Evolutionary conservation across 2,329 filamentous ascomycete genomes (phyloP).

Genomic region (Fonsecaea multimorphosa): DNA sequence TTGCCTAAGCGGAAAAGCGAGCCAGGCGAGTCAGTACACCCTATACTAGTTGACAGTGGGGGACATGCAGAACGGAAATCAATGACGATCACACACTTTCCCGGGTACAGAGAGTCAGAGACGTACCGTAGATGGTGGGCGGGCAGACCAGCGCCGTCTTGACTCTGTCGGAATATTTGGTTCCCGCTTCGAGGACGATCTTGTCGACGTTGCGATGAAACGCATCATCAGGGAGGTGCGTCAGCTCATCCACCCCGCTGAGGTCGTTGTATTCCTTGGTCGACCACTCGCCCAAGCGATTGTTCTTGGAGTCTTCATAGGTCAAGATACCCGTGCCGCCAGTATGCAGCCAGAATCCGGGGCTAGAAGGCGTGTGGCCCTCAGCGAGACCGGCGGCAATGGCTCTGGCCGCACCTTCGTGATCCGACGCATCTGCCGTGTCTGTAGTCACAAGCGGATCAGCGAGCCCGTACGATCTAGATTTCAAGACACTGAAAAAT

Average conservation of each 20-base stretch:
- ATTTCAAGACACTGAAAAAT: slow-evolving; percentile 10
- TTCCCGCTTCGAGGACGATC: slow-evolving; percentile 62
- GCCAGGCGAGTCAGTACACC: not conserved
- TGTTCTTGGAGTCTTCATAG: slow-evolving; percentile 48
- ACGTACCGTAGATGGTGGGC: slow-evolving; percentile 65
- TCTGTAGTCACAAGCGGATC: slow-evolving; percentile 23
- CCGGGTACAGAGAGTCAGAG: not conserved
- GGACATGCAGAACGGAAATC: not conserved
- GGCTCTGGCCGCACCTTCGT: slow-evolving; percentile 49
- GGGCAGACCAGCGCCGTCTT: slow-evolving; percentile 69
- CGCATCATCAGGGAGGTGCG: slow-evolving; percentile 51
- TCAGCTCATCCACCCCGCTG: slow-evolving; percentile 50
- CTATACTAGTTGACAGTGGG: not conserved
- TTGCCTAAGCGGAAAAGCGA: slow-evolving; percentile 45
- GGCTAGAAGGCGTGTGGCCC: slow-evolving; percentile 43
- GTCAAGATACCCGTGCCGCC: slow-evolving; percentile 53
- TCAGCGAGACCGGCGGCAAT: slow-evolving; percentile 45
- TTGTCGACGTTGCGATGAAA: slow-evolving; percentile 72
- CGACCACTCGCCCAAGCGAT: slow-evolving; percentile 49
- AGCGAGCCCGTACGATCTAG: slow-evolving; percentile 2
- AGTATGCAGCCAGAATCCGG: slow-evolving; percentile 52
- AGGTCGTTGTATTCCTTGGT: slow-evolving; percentile 54
- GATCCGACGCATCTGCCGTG: slow-evolving; percentile 47
- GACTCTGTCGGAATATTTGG: slow-evolving; percentile 52
- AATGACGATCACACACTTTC: slow-evolving; percentile 1